Base-by-base conservation (phyloP, 2,329 filamentous ascomycete genomes). In the Leptoxyphium fumago region DNA sequence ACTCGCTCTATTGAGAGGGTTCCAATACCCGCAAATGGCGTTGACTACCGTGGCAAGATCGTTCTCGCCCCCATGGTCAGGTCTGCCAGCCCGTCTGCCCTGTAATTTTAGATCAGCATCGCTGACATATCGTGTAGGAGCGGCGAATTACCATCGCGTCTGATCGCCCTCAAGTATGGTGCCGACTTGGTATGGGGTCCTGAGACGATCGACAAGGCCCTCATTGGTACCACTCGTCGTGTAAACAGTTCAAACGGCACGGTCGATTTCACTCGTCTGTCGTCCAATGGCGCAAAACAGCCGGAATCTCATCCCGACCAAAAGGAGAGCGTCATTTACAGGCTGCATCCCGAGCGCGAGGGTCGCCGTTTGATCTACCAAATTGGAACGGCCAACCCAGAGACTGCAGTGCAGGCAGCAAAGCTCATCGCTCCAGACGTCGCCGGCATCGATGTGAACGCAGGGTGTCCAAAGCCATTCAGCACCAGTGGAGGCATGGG, bases 141-240 rank as follows among this genome's bases (percentile, higher is more conserved):
- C n/a, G 91, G 91, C 59, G 91, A 98, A 69, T 70, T 95, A 48
- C 89, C 91, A 2, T 91, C 85, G 34, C 80, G 91, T 46, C 74
- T 98, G 21, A 67, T 94, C 38, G 85, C 91, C 29, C 76, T 98
- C 48, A 84, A 93, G 59, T 96, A 98, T 62, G 91, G 91, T 52
- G 91, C 91, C 43, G 91, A 98, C 64, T 72, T 98, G 13, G 91
- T 98, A 52, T 98, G 91, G 89, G 89, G 91, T 10, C 91, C 91
- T 28, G 91, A 98, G 64, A 96, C 88, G 4, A 81, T 98, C 55
- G 91, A 98, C 64, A 78, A 80, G 59, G 80, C 89, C 45, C 79
- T 98, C 63, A 93, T 96, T 57, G 91, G 91, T 48, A 85, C 85
- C 10, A 82, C 76, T 21, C 77, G 88, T 50, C 78, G 77, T 47